Evolutionary conservation across 129 eudicot genomes (phyloP), one percentile per base, ranked within the genome.

Genomic region (Saposhnikovia divaricata): DNA sequence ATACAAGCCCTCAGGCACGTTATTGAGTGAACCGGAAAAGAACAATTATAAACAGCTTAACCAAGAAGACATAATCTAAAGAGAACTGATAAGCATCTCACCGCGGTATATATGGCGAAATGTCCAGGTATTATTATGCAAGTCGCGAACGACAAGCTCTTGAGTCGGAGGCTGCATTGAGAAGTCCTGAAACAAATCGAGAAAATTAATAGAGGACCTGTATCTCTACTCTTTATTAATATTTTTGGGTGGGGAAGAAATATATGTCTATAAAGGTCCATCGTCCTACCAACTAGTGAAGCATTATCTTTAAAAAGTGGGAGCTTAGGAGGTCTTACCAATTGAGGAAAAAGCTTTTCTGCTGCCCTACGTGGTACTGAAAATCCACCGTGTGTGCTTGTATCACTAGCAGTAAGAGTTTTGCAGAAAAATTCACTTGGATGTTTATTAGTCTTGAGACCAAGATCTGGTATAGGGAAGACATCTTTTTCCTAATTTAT

Each of bases 331-430:
- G 51, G 68, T 70, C 81, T 78, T 77, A 96, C 99, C 93, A 96
- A 74, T 83, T 90, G 99, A n/a, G 99, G 99, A 78, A 96, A 96
- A 48, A 96, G 93, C 86, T 96, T 96, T 81, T 96, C 99, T 21
- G 99, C 99, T 25, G 99, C 98, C 65, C 99, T 86, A 10, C 99
- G 90, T 65, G 99, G 99, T 79, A 96, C 99, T 4, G 99, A 96
- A 86, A 96, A 96, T 76, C 99, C 99, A 13, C 99, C 99, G 76
- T 96, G 99, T 3, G 99, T 96, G 84, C 98, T 96, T 9, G 99
- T 96, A 65, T 96, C 99, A 83, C 99, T 96, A 3, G 99, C 98
- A 18, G 99, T 96, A 87, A 96, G 87, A 74, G 99, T 96, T 87
- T 96, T 96, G 88, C 99, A 96, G 81, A 96, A 96, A 87, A 92